Evolutionary conservation across 352 stramenopile species (phyloP).

Genomic region (Vaucheria bursata): DNA sequence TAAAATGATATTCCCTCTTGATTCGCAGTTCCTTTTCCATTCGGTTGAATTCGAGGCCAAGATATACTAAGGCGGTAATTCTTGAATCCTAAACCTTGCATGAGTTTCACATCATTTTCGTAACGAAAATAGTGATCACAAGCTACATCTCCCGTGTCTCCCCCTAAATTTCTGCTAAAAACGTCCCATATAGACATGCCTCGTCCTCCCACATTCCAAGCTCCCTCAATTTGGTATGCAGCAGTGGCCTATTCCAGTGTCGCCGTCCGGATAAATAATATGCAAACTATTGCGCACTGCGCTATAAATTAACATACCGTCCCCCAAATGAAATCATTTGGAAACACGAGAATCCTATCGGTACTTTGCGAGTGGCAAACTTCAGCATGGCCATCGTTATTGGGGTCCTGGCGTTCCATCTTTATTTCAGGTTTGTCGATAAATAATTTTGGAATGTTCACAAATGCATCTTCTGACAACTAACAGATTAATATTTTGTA

Average conservation of each 20-base stretch:
- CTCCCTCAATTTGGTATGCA: conserved; percentile 74
- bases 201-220: conserved; percentile 63
- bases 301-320: too few species aligned
- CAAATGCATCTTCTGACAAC: too few species aligned
- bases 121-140: conserved; percentile 83
- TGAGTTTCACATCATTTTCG: conserved; percentile 78
- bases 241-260: neutral
- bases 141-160: conserved; percentile 72
- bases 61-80: conserved; percentile 81
- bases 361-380: too few species aligned
- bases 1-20: conserved; percentile 81
- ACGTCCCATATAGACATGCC: conserved; percentile 78
- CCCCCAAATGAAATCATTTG: too few species aligned
- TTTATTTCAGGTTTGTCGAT: too few species aligned
- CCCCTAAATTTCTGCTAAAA: conserved; percentile 52
- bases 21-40: conserved; percentile 59
- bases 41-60: conserved; percentile 80
- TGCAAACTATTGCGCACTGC: too few species aligned
- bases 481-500: too few species aligned
- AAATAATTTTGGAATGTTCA: too few species aligned
- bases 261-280: too few species aligned
- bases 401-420: too few species aligned
- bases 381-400: too few species aligned
- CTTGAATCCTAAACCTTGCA: conserved; percentile 71
- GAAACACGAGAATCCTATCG: too few species aligned